A percentile compares a stretch with the other conserved stretches of the same genome.
These are phyloP conservation scores for Penicillium hesseltinei DNA, from an alignment of 2,329 filamentous ascomycete genomes.

Conservation along the genomic window DNA sequence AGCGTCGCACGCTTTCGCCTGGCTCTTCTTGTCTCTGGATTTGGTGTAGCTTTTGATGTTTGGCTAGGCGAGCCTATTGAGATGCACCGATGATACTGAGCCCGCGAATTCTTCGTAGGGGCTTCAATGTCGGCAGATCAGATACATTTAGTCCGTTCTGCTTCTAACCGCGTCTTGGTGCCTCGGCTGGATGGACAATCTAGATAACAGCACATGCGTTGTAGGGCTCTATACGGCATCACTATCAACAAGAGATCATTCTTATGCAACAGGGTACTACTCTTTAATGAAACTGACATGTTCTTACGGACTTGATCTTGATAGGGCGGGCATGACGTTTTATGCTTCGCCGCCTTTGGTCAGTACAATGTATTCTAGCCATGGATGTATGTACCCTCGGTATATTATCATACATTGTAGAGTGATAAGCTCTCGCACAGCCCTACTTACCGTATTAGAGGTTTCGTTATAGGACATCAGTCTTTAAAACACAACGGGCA, in stretches of 20 bases:
- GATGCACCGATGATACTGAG: background rate
- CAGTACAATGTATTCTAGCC: background rate
- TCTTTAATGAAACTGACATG: background rate
- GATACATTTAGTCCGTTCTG: background rate
- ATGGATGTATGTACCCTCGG: too few species aligned
- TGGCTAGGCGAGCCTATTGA: background rate
- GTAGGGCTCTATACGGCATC: background rate
- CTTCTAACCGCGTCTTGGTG: background rate
- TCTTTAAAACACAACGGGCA: slow-evolving; percentile 23
- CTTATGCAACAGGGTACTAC: background rate
- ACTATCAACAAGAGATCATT: background rate
- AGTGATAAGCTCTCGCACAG: background rate
- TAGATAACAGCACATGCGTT: background rate
- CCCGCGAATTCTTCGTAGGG: background rate
- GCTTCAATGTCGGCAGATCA: background rate
- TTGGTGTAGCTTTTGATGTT: slow-evolving; percentile 1
- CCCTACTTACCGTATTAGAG: slow-evolving; percentile 5
- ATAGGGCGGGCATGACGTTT: background rate
- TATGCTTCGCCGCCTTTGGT: too few species aligned
- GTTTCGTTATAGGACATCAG: slow-evolving; percentile 19
- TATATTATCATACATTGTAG: too few species aligned
- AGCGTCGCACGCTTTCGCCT: background rate
- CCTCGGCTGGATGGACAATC: background rate
- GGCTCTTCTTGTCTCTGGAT: background rate
- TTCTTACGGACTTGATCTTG: background rate